Base-by-base conservation (phyloP, 108 stramenopile genomes). In the Discostella pseudostelligera region DNA sequence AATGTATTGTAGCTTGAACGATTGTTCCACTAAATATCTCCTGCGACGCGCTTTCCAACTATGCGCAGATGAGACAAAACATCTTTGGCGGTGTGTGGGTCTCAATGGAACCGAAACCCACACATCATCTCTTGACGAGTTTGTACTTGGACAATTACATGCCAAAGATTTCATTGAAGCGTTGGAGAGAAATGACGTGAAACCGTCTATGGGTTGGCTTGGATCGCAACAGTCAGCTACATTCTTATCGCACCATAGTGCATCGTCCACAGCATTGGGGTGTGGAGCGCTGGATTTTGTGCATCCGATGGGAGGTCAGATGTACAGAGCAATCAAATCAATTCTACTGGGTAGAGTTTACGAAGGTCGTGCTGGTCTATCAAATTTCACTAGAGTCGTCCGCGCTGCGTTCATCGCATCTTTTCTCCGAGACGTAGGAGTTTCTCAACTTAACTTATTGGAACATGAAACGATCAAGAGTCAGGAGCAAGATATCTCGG, bases 51-150 rank as follows among this genome's bases (percentile, higher is more conserved):
- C 13, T 32, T 42, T 66, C 6, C 44, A 28, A 55, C 14, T 21
- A 4, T 17, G n/a, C 22, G 2, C n/a, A 22, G 37, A 32, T 62
- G 87, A 86, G 40, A 94, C 89, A 44, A 89, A 88, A 47, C 86
- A 90, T 37, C 76, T 94, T 11, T 90, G 87, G 88, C 83, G 93
- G 53, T 85, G 87, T 19, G 78, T 82, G n/a, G 79, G 70, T 8
- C 32, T 32, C 29, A 94, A 94, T 72, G 93, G 93, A 13, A 88
- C 93, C 9, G 93, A 94, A 74, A 89, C 88, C 0, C 93, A 91
- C 67, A 90, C 93, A 19, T 82, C 85, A 5, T 67, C 87, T 4
- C 78, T 86, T 42, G 93, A 94, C 55, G 93, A 94, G 62, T 88
- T 85, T 62, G 63, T 81, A 16, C 43, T 94, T 11, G 80, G 89